A percentile compares a stretch with the other conserved stretches of the same genome.
Evolutionary conservation across 2,329 filamentous ascomycete genomes (phyloP).

Genomic region (Pseudogymnoascus sp.): DNA sequence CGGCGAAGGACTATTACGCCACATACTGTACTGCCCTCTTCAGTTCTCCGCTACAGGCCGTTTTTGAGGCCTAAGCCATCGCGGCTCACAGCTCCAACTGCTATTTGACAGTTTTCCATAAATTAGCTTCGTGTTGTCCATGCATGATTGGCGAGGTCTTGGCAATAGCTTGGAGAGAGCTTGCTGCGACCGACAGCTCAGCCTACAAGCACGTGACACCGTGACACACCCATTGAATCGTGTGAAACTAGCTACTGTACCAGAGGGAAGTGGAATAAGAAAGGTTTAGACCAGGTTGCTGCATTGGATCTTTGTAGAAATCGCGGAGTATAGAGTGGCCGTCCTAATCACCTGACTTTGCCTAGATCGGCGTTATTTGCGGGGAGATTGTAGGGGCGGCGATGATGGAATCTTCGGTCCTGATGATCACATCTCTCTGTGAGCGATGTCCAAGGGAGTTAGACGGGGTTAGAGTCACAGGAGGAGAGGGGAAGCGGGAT

Average conservation of each 20-base stretch:
- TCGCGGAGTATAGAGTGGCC: neutral
- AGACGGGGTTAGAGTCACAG: neutral
- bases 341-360: conserved; percentile 3
- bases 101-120: neutral
- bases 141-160: neutral
- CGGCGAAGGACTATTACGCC: neutral
- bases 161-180: neutral
- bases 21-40: neutral
- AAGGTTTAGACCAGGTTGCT: neutral
- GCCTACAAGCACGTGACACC: neutral
- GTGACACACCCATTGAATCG: neutral
- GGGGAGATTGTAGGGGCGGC: neutral
- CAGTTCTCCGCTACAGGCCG: neutral
- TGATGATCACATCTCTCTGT: neutral
- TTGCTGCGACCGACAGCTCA: neutral
- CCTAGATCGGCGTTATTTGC: neutral
- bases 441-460: neutral
- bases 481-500: neutral
- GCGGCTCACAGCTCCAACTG: neutral
- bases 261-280: neutral
- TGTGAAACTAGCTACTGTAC: neutral
- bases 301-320: neutral
- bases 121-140: neutral
- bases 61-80: neutral
- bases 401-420: conserved; percentile 1